Conservation (phyloP, 2,329 filamentous ascomycete species). For the Fusarium abutilonis region DNA sequence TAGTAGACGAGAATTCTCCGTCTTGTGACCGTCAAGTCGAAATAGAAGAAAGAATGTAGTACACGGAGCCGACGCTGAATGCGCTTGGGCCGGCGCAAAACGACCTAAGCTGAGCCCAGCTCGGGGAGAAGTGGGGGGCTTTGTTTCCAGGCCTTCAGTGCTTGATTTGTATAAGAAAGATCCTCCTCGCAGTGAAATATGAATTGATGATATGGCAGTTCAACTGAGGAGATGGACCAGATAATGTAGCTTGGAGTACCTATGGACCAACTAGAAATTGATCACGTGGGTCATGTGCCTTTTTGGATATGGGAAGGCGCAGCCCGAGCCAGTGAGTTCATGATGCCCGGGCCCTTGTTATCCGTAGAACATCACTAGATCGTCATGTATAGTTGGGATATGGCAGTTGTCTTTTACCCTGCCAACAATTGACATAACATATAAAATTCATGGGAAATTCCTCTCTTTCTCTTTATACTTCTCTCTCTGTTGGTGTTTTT, state of each 20-base stretch:
- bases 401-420: not conserved
- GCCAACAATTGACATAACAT: too few species aligned
- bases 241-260: not conserved
- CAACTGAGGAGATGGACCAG: not conserved
- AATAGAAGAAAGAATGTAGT: not conserved
- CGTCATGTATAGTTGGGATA: not conserved
- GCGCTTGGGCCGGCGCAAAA: constrained; percentile 28
- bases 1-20: constrained; percentile 25
- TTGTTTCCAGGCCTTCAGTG: constrained; percentile 1
- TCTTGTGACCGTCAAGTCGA: constrained; percentile 19
- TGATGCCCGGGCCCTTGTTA: too few species aligned
- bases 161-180: constrained; percentile 18
- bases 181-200: not conserved
- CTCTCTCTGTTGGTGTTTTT: too few species aligned
- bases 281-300: constrained; percentile 35
- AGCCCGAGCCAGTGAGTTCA: too few species aligned
- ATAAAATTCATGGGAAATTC: too few species aligned
- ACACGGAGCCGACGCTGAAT: constrained; percentile 23
- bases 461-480: too few species aligned
- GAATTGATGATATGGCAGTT: constrained; percentile 7
- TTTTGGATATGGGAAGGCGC: constrained; percentile 2
- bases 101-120: constrained; percentile 16
- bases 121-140: constrained; percentile 27
- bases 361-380: not conserved
- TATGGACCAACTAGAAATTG: constrained; percentile 11